Conservation (phyloP, 73 alveolate genomes). For the Effrenium voratum region DNA sequence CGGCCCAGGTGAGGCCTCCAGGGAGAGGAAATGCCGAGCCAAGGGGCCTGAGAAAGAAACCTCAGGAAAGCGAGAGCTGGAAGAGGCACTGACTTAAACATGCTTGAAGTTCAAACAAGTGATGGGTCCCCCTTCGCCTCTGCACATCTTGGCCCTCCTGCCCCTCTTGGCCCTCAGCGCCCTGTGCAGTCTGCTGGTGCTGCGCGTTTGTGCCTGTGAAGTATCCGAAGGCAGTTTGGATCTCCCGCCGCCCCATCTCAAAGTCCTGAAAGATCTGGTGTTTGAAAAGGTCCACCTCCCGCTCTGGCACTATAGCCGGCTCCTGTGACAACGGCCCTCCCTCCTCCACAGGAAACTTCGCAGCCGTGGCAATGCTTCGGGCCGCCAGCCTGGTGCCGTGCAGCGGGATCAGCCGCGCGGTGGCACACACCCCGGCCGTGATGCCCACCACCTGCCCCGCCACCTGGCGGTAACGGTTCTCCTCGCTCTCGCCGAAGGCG, state of each 20-base stretch:
- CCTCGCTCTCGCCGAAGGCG: conserved; percentile 5
- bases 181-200: no score
- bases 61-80: no score
- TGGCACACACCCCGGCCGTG: conserved; percentile 72
- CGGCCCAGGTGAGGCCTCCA: conserved; percentile 35
- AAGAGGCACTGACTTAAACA: no score
- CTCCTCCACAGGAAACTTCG: conserved; percentile 6
- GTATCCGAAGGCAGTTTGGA: conserved; percentile 63
- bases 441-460: conserved; percentile 51
- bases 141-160: no score
- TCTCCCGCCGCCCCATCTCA: conserved; percentile 49
- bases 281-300: conserved; percentile 55
- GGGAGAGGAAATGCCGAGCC: neutral
- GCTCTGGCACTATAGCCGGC: neutral
- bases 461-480: neutral
- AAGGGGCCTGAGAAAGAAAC: neutral
- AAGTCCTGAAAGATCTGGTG: conserved; percentile 63
- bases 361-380: conserved; percentile 42
- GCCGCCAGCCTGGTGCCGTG: conserved; percentile 68
- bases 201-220: no score
- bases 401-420: conserved; percentile 55
- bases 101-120: no score
- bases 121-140: no score
- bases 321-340: neutral
- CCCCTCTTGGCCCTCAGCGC: neutral